Conservation (phyloP, 805 yeast species). For the Osmozyma mogii region DNA sequence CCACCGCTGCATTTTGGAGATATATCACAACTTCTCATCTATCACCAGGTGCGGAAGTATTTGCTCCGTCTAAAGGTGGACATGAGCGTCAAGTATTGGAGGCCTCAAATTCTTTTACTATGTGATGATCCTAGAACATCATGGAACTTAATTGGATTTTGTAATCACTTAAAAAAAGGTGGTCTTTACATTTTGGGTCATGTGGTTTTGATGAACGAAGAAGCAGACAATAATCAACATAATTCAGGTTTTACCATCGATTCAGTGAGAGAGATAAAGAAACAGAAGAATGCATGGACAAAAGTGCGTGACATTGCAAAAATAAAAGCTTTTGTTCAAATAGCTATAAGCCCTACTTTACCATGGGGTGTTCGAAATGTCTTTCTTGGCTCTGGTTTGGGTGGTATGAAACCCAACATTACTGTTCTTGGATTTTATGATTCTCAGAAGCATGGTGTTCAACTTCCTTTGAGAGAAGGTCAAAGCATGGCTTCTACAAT, state of each 20-base stretch:
- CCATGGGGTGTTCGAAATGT: constrained; percentile 96
- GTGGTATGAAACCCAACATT: constrained; percentile 96
- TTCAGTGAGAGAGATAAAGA: constrained; percentile 59
- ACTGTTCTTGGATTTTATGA: constrained; percentile 89
- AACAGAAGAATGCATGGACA: constrained; percentile 76
- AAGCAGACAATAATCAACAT: constrained; percentile 11
- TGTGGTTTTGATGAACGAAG: constrained; percentile 58
- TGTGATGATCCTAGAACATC: constrained; percentile 89
- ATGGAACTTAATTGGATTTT: constrained; percentile 87
- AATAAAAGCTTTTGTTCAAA: constrained; percentile 90
- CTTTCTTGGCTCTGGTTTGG: constrained; percentile 89
- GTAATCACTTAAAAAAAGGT: constrained; percentile 93
- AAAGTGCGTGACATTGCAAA: constrained; percentile 69
- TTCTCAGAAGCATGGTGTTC: constrained; percentile 35
- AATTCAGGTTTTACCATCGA: constrained; percentile 17
- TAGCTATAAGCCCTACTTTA: constrained; percentile 77
- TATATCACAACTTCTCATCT: constrained; percentile 89
- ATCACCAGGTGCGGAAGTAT: constrained; percentile 94
- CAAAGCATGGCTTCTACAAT: too few species aligned
- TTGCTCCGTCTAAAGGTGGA: constrained; percentile 75
- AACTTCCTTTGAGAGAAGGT: constrained; percentile 21
- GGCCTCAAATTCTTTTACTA: constrained; percentile 85
- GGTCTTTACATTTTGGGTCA: constrained; percentile 91
- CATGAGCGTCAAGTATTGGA: constrained; percentile 91
- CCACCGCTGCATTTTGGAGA: constrained; percentile 99